Conservation (phyloP, 1,284 basidiomycete genomes). For the Sporisorium graminicola region DNA sequence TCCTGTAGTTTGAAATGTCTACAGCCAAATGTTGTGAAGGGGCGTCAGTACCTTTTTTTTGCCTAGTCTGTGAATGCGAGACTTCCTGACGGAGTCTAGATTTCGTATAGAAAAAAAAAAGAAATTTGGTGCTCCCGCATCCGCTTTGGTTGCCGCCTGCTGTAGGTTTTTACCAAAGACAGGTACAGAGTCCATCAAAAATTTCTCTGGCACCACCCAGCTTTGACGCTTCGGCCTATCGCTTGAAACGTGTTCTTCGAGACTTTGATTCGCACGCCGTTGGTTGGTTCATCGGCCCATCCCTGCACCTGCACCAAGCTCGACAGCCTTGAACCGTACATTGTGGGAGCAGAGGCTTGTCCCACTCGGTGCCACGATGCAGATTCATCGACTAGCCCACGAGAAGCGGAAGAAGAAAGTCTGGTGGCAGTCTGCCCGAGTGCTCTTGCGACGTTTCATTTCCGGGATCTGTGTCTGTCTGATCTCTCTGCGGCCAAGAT, state of each 20-base stretch:
- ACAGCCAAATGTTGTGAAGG: no score
- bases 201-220: constrained; percentile 6
- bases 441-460: not conserved
- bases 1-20: not conserved
- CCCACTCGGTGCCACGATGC: not conserved
- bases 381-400: no score
- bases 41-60: not conserved
- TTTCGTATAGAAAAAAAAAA: constrained; percentile 5
- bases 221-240: constrained; percentile 7
- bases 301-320: not conserved
- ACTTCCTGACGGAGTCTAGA: constrained; percentile 18
- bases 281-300: constrained; percentile 23
- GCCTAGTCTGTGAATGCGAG: constrained; percentile 1
- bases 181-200: not conserved
- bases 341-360: not conserved
- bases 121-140: constrained; percentile 4
- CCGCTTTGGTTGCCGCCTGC: no score
- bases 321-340: no score
- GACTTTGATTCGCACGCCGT: constrained; percentile 15
- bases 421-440: not conserved
- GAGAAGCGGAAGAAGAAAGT: no score
- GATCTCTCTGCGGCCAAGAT: not conserved
- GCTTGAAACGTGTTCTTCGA: constrained; percentile 33
- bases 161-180: no score
- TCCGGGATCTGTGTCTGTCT: not conserved